These are phyloP conservation scores for Macadamia integrifolia DNA, from an alignment of 164 flowering plant genomes.

Conservation along the genomic window DNA sequence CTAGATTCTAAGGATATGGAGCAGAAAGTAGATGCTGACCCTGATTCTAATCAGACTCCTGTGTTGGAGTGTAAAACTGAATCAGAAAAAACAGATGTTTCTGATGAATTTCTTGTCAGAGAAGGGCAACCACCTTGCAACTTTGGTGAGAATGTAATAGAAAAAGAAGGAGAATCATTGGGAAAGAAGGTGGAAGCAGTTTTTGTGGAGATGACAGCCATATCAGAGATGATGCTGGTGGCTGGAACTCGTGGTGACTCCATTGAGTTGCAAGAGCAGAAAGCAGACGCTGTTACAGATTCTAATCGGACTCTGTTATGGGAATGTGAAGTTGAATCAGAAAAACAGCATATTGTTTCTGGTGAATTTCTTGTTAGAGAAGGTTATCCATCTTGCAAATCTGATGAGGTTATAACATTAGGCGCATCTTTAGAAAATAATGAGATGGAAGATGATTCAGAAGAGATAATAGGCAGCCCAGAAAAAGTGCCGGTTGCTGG, in stretches of 20 bases:
- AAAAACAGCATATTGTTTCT: constrained; percentile 1
- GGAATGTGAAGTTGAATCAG: constrained; percentile 5
- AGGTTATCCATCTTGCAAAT: constrained; percentile 9
- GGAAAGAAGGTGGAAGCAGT: constrained; percentile 9
- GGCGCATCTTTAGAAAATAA: background rate
- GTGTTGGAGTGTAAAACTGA: constrained; percentile 3
- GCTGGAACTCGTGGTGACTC: constrained; percentile 3
- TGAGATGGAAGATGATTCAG: constrained; percentile 8
- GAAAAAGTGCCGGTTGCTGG: background rate
- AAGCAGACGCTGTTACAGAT: constrained; percentile 11
- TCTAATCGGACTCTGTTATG: constrained; percentile 10
- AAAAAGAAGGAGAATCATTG: constrained; percentile 1
- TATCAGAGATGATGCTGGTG: constrained; percentile 6
- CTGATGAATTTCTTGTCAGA: constrained; percentile 13
- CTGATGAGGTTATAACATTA: constrained; percentile 17
- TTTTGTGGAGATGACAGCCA: constrained; percentile 5
- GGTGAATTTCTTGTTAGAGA: constrained; percentile 11
- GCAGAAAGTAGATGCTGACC: constrained; percentile 12
- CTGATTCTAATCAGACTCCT: constrained; percentile 11
- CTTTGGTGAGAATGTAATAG: constrained; percentile 15
- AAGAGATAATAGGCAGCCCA: constrained; percentile 2
- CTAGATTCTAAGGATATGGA: constrained; percentile 10
- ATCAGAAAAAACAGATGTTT: constrained; percentile 4
- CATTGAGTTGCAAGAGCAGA: constrained; percentile 1
- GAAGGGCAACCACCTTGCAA: constrained; percentile 8